phyloP scores from a whole-genome alignment of 2,329 filamentous ascomycete genomes.

The Ascocoryne sarcoides region DNA sequence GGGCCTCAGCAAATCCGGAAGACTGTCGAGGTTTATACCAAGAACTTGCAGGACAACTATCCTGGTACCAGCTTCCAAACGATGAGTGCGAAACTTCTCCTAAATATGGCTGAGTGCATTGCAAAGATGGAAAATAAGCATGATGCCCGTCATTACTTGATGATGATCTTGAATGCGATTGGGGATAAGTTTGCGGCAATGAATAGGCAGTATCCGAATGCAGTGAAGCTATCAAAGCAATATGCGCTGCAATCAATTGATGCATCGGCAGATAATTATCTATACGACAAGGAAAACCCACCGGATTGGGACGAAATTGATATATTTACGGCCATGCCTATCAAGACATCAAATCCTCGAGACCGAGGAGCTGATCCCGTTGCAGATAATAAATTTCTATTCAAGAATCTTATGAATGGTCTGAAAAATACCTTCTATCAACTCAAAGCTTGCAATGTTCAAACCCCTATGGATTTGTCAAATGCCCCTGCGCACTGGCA shows the following conservation, averaged over 20 bases:
- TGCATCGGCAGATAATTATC: constrained; percentile 65
- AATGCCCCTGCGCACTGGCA: constrained; percentile 86
- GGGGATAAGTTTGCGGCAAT: constrained; percentile 97
- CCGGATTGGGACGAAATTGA: constrained; percentile 98
- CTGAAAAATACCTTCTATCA: constrained; percentile 96
- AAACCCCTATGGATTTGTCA: constrained; percentile 60
- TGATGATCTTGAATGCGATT: constrained; percentile 96
- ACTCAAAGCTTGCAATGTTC: constrained; percentile 78
- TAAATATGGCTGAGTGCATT: constrained; percentile 98
- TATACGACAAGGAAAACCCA: constrained; percentile 69
- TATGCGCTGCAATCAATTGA: constrained; percentile 59
- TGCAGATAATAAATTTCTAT: constrained; percentile 94
- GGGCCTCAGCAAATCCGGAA: constrained; percentile 85
- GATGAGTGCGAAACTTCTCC: constrained; percentile 93
- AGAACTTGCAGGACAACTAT: constrained; percentile 89
- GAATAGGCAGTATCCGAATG: constrained; percentile 93
- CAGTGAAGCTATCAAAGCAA: constrained; percentile 80
- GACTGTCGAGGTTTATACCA: constrained; percentile 95
- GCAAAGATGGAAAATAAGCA: constrained; percentile 87
- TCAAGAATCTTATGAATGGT: constrained; percentile 92
- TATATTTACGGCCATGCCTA: constrained; percentile 92
- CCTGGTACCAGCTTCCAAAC: constrained; percentile 98
- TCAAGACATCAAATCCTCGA: constrained; percentile 86
- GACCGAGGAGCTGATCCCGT: constrained; percentile 87
- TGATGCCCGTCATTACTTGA: constrained; percentile 88